Evolutionary conservation across 2,329 filamentous ascomycete species (phyloP).

Genomic region (Tolypocladium nubicola): DNA sequence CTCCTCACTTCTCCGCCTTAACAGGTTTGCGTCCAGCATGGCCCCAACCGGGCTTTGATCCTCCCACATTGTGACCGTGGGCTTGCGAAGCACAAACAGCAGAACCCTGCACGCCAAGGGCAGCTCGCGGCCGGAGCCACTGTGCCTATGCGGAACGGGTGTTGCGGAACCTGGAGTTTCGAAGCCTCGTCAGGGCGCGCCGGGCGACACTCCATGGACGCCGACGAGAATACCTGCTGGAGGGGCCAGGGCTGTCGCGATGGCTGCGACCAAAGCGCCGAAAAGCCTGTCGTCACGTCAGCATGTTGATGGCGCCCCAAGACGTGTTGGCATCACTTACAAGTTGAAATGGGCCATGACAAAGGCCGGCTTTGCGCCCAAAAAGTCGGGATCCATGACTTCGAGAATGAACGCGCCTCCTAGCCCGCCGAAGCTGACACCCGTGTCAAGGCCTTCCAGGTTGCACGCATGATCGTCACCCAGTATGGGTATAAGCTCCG

Average conservation of each 20-base stretch:
- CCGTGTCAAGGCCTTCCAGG: not conserved
- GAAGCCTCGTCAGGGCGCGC: not conserved
- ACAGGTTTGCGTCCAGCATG: not conserved
- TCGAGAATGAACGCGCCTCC: not conserved
- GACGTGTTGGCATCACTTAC: constrained; percentile 8
- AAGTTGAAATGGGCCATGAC: constrained; percentile 11
- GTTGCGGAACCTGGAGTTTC: not conserved
- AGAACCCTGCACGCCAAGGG: not conserved
- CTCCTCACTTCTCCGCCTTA: not conserved
- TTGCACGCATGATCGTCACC: not conserved
- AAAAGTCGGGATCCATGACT: not conserved
- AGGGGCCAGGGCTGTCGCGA: constrained; percentile 7
- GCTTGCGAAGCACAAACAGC: not conserved
- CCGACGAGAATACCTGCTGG: not conserved
- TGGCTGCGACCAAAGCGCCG: constrained; percentile 9
- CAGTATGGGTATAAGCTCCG: not conserved
- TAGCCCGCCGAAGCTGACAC: not conserved
- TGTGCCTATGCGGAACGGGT: not conserved
- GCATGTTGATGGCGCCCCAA: not conserved
- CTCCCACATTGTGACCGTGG: not conserved
- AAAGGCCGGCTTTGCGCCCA: constrained; percentile 2
- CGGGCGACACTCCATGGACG: not conserved
- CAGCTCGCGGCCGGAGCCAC: not conserved
- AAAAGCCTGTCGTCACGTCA: constrained; percentile 10
- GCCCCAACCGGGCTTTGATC: not conserved